Conservation (phyloP, 2,329 filamentous ascomycete genomes). For the Fonsecaea multimorphosa region DNA sequence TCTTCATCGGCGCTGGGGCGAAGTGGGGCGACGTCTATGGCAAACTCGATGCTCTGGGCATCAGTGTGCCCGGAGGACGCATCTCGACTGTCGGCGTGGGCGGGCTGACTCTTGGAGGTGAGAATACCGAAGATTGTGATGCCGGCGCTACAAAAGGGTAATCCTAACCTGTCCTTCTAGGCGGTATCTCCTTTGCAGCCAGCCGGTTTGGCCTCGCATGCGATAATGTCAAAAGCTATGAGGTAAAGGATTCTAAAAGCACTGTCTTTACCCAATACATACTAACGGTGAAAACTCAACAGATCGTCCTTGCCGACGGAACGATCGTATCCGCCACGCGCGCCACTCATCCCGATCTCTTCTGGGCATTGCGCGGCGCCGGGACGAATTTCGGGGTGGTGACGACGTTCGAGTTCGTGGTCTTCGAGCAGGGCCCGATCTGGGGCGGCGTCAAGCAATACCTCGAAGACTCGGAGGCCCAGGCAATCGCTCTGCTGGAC, state of each 20-base stretch:
- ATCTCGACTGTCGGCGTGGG: neutral
- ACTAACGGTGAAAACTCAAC: neutral
- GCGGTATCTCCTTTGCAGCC: neutral
- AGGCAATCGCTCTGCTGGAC: neutral
- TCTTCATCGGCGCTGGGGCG: neutral
- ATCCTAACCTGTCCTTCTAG: neutral
- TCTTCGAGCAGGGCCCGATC: neutral
- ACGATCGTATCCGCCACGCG: neutral
- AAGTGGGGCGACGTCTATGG: slow-evolving; percentile 1
- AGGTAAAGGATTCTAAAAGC: neutral
- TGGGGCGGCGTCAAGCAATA: slow-evolving; percentile 1
- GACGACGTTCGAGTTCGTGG: neutral
- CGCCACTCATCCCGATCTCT: neutral
- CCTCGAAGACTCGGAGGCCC: neutral
- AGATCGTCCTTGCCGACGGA: neutral
- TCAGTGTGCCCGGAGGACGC: neutral
- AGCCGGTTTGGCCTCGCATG: neutral
- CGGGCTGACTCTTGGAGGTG: neutral
- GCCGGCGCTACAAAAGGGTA: neutral
- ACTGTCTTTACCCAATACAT: neutral
- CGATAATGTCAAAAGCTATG: neutral
- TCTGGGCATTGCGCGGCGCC: neutral
- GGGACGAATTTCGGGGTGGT: slow-evolving; percentile 1
- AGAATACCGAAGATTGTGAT: neutral
- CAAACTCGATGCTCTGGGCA: neutral